phyloP scores from a whole-genome alignment of 768 basidiomycete species.

The Trametes maxima region DNA sequence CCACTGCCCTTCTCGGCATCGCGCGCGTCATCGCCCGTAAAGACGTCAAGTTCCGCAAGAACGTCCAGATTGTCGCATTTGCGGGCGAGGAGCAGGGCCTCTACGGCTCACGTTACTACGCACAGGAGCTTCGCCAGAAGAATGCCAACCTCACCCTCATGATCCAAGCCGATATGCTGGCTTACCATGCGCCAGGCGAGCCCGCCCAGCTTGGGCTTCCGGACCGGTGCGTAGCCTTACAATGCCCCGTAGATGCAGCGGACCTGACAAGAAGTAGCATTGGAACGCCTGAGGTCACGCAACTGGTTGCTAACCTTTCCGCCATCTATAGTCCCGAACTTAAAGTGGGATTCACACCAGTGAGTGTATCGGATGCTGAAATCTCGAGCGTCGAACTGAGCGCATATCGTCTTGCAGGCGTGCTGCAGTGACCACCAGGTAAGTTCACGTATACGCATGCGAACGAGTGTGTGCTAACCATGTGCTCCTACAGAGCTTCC shows the following conservation, averaged over 20 bases:
- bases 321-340: conserved; percentile 82
- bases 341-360: conserved; percentile 64
- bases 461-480: not conserved
- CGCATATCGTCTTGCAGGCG: conserved; percentile 41
- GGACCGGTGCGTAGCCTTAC: conserved; percentile 46
- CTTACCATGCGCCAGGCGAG: conserved; percentile 77
- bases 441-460: conserved; percentile 10
- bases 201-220: conserved; percentile 85
- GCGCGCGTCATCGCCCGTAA: conserved; percentile 72
- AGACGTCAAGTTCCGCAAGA: conserved; percentile 69
- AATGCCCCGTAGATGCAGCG: not conserved
- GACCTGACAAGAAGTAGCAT: conserved; percentile 49
- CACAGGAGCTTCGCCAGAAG: conserved; percentile 63
- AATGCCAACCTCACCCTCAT: conserved; percentile 76
- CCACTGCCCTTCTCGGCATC: conserved; percentile 75
- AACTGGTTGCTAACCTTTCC: conserved; percentile 76
- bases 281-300: conserved; percentile 73
- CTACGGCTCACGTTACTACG: conserved; percentile 75
- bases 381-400: not conserved
- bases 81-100: conserved; percentile 94
- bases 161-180: conserved; percentile 93
- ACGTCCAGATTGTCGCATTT: conserved; percentile 81
- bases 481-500: conserved; percentile 59
- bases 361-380: conserved; percentile 34
- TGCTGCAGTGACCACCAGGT: conserved; percentile 95